Evolutionary conservation across 345 rosid genomes (phyloP), one percentile per base, ranked within the genome.

Genomic region (Eucalyptus pumila): DNA sequence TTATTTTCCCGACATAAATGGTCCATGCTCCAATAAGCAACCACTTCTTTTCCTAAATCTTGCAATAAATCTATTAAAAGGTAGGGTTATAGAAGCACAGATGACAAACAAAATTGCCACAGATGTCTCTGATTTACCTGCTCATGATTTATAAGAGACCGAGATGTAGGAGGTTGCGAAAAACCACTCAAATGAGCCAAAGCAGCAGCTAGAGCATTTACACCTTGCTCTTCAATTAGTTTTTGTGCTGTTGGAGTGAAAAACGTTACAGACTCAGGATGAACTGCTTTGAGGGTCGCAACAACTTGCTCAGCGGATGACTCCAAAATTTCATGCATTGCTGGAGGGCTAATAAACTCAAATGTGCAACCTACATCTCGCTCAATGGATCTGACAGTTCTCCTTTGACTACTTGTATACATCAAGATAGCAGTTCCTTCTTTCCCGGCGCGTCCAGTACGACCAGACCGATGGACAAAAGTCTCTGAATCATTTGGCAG

Each of bases 391-490:
- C 95, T 93, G 80, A 98, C 97, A 40, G 98, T 96, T 90, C 98
- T 95, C 93, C 96, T 95, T 92, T 98, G 99, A 93, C 93, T 96
- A 89, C 91, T 93, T 30, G 96, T 94, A 90, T 90, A 95, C 99
- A 98, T 94, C 89, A 98, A 93, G 93, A 98, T 92, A 76, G 99
- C 97, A 92, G 95, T 93, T 89, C 99, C 99, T 95, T 94, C 96
- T 93, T 98, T 98, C 89, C 99, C 99, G 23, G 99, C 99, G 60
- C 98, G 99, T 80, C 99, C 99, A 86, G 99, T 98, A 91, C 99
- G 99, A 48, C 99, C 99, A 90, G 99, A 98, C 87, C 99, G 98
- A 90, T 96, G 99, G 91, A 97, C 99, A 95, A 98, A 98, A 52
- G 99, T 95, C 92, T 98, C 99, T 30, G 99, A 92, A 89, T 96